Base-by-base conservation (phyloP, 106 monocot species). In the Acorus gramineus region DNA sequence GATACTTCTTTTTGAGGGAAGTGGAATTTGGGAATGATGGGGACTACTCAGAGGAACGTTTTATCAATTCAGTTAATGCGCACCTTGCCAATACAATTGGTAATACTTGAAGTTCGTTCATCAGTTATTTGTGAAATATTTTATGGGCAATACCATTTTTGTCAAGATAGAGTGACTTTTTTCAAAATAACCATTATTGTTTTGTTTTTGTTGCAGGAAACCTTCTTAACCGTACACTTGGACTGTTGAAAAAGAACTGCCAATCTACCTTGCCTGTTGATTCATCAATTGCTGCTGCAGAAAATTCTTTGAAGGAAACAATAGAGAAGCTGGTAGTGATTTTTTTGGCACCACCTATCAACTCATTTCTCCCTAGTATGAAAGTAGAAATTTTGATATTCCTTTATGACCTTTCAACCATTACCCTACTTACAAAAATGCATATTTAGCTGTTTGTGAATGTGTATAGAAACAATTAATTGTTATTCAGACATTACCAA, bases 11-110 rank as follows among this genome's bases (percentile, higher is more conserved):
- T 74, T 79, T 98, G 73, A 78, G 91, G 57, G 96, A 98, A 80
- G 85, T 98, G 46, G 96, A 98, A 67, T 88, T 98, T 72, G 96
- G 96, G 42, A 91, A 79, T 67, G 96, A 98, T 73, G 96, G 96
- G 11, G 96, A 98, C 65, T 98, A 87, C 71, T 87, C 91, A 59
- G 87, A 98, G 66, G 91, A 98, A 7, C 91, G 85, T 8, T 98
- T 98, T 62, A 79, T 98, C 63, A 91, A 83, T 69, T 87, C 76
- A 68, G 87, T 91, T 44, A 98, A 98, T 80, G 91, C 96, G 50
- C 87, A 98, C 72, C 91, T 98, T 68, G 91, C 96, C 3, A 88
- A 98, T 68, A 91, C 96, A 42, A 80, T 98, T 56, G 96, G 96
- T 98, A 79, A 62, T 14, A 64, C 2, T 57, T 28, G 28, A 28